phyloP scores from a whole-genome alignment of 208 protist genomes.

The Trypanosoma avium region DNA sequence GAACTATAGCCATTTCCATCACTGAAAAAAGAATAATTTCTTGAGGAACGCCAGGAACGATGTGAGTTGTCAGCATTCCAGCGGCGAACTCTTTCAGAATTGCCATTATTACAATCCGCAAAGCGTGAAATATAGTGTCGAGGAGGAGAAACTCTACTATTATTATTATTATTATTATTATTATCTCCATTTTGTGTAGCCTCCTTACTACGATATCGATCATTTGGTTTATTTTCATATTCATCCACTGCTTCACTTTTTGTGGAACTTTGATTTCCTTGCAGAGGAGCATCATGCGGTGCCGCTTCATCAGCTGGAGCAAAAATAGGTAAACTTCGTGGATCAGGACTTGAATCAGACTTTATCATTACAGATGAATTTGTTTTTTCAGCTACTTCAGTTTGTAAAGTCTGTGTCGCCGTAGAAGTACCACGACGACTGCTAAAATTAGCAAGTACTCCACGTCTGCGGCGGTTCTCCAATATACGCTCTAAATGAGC shows the following conservation, averaged over 20 bases:
- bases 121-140: background rate
- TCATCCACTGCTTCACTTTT: background rate
- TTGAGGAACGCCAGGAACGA: background rate
- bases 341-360: conserved; percentile 1
- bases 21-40: background rate
- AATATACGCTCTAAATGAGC: conserved; percentile 70
- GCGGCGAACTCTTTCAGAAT: background rate
- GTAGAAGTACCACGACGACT: conserved; percentile 23
- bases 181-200: background rate
- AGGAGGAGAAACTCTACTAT: background rate
- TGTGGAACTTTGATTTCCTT: background rate
- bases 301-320: background rate
- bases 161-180: background rate
- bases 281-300: background rate
- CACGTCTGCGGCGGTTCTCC: conserved; percentile 62
- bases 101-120: background rate
- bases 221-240: background rate
- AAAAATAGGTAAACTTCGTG: background rate
- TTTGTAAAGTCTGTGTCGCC: conserved; percentile 30
- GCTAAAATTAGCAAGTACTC: conserved; percentile 33
- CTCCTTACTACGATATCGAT: background rate
- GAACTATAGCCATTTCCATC: background rate
- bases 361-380: background rate
- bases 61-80: background rate
- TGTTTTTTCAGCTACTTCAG: background rate